Base-by-base conservation (phyloP, 139 green algal species). In the Micractinium conductrix region DNA sequence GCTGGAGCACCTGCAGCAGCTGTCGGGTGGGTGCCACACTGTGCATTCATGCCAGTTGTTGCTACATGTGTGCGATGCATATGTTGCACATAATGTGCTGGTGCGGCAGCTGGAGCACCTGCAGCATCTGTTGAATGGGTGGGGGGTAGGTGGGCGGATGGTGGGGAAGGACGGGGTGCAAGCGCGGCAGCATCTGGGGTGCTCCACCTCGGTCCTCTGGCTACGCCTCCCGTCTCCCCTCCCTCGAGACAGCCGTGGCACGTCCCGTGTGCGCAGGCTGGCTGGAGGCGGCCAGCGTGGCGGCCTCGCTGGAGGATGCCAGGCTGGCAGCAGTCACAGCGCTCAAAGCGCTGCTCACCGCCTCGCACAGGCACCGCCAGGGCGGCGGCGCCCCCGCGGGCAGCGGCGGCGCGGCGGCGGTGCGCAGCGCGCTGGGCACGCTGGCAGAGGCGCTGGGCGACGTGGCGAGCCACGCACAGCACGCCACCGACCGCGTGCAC, bases 261-360 rank as follows among this genome's bases (percentile, higher is more conserved):
- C n/a, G n/a, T n/a, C n/a, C n/a, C n/a, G n/a, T n/a, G n/a, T n/a
- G n/a, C 43, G 65, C 70, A 78, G 68, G 9, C 70, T 85, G 69
- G 69, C 65, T 88, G 48, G 67, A 53, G 53, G 87, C 83, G 1
- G 68, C 58, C 16, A 89, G 87, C 44, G 55, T 89, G 73, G 73
- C 70, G 6, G 75, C 53, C 17, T 89, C 84, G 22, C 63, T 89
- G 43, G 87, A 89, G 68, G 87, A 90, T 26, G 87, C 79, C 38
- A 58, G 83, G 42, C 74, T 80, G 67, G 75, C 37, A 28, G 83
- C 87, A 12, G n/a, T 38, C 50, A 74, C 76, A 65, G 78, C 78
- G 28, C 53, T 85, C 28, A 83, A 80, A 75, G 65, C 78, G 62
- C 80, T 86, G 62, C 48, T 86, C 30, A 58, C 84, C 21, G 78